Evolutionary conservation across 257 asterid genomes (phyloP).

Genomic region (Solanum ossicruentum): DNA sequence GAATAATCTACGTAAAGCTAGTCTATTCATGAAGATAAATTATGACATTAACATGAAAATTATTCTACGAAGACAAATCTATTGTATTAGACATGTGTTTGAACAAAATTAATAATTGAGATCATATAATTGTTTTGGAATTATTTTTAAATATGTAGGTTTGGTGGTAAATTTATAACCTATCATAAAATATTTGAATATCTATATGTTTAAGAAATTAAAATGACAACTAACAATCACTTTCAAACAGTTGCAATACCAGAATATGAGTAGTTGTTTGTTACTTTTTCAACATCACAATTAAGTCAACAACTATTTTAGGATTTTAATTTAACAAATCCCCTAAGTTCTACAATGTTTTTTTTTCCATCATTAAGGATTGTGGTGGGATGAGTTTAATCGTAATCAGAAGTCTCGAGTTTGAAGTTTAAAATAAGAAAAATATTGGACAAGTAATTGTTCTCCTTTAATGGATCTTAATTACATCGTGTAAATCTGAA

Average conservation of each 20-base stretch:
- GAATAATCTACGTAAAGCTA: background rate
- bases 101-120: too few relatives aligned
- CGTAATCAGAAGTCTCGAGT: background rate
- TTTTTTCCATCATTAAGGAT: background rate
- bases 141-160: background rate
- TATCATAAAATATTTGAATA: background rate
- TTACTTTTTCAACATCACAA: background rate
- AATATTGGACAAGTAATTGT: background rate
- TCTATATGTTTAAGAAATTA: background rate
- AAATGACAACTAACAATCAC: background rate
- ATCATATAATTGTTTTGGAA: accelerated
- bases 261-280: background rate
- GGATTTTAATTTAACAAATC: background rate
- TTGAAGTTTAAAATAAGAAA: background rate
- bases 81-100: background rate
- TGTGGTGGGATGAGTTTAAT: background rate
- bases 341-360: too few relatives aligned
- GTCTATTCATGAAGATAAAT: background rate
- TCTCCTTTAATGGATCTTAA: background rate
- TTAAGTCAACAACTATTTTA: background rate
- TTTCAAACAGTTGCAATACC: background rate
- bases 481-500: background rate
- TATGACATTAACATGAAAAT: background rate
- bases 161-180: background rate
- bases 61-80: accelerated